These are phyloP conservation scores for Penicillium pancosmium DNA, from an alignment of 495 filamentous ascomycete genomes.

Conservation along the genomic window DNA sequence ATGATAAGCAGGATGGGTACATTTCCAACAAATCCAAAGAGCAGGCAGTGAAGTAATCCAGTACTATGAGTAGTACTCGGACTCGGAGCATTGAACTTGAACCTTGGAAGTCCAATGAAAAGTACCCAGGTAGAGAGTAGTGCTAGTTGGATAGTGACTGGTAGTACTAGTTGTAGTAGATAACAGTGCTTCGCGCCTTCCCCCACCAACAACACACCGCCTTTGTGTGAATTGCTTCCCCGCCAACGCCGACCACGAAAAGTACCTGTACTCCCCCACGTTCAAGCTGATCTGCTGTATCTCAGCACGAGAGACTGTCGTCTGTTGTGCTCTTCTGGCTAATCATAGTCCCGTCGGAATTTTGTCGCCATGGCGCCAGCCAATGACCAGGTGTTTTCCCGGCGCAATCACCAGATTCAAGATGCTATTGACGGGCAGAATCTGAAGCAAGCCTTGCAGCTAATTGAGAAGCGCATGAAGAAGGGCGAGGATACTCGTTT, in stretches of 20 bases:
- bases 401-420: slow-evolving; percentile 60
- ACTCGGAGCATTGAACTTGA: background rate
- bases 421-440: slow-evolving; percentile 60
- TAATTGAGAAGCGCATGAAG: slow-evolving; percentile 62
- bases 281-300: slow-evolving; percentile 30
- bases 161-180: no score
- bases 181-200: background rate
- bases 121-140: no score
- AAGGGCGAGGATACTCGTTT: slow-evolving; percentile 58
- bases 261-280: background rate
- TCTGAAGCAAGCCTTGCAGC: slow-evolving; percentile 60
- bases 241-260: background rate
- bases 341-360: background rate
- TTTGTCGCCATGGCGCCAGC: slow-evolving; percentile 33
- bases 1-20: no score
- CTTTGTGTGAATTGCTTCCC: slow-evolving; percentile 31
- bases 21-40: no score
- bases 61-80: background rate
- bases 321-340: background rate
- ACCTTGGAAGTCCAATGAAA: background rate
- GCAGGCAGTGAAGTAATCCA: background rate
- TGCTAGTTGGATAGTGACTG: no score
- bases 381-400: slow-evolving; percentile 50
- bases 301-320: slow-evolving; percentile 28
- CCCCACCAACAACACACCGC: slow-evolving; percentile 29